Percentiles rank a stretch among this genome's conserved stretches.
These are phyloP conservation scores for Rhizophora apiculata DNA, from an alignment of 345 rosid genomes.

Conservation along the genomic window DNA sequence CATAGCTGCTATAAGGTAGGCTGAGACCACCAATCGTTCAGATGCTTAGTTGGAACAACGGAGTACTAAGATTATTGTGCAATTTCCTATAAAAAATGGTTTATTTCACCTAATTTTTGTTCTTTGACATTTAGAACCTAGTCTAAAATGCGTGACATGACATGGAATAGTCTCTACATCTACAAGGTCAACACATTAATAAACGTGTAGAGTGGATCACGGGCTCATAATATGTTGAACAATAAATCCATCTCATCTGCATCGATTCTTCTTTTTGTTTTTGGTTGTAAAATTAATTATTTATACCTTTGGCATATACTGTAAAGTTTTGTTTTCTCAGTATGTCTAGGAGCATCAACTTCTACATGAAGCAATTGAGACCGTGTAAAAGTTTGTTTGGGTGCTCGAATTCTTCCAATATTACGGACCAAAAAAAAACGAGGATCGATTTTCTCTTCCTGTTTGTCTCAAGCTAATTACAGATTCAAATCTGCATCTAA, in stretches of 20 bases:
- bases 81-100: no score
- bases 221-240: conserved; percentile 15
- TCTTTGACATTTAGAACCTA: background rate
- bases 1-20: no score
- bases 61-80: no score
- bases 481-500: background rate
- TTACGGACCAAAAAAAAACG: no score
- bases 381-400: conserved; percentile 10
- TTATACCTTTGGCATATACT: background rate
- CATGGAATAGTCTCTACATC: background rate
- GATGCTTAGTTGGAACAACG: no score
- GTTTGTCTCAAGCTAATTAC: conserved; percentile 4
- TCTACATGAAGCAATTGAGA: background rate
- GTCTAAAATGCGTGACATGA: background rate
- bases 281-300: background rate
- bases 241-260: background rate
- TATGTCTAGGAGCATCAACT: background rate
- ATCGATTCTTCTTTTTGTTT: background rate
- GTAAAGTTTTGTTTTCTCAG: background rate
- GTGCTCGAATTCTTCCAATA: background rate
- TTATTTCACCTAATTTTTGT: no score
- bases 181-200: conserved; percentile 3
- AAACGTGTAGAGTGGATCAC: conserved; percentile 17
- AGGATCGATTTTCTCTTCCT: background rate
- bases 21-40: no score